phyloP scores from a whole-genome alignment of 2,329 filamentous ascomycete genomes.

The Fusarium sp. region DNA sequence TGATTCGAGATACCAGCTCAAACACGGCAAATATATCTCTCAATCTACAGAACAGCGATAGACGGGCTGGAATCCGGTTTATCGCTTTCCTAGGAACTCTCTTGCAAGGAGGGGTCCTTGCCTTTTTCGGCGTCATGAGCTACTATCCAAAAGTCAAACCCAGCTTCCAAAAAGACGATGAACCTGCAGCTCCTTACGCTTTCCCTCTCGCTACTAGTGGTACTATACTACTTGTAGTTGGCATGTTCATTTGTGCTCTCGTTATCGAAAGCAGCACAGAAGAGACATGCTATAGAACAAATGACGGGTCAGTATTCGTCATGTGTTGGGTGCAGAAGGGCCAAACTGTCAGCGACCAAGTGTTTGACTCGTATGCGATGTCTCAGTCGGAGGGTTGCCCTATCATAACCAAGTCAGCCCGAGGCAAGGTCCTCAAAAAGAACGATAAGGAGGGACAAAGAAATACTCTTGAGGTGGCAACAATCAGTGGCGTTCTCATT shows the following conservation, averaged over 20 bases:
- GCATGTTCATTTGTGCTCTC: conserved; percentile 49
- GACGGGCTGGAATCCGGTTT: too few relatives aligned
- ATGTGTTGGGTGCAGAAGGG: conserved; percentile 50
- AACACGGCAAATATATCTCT: too few relatives aligned
- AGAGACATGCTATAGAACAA: conserved; percentile 2
- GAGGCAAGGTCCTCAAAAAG: too few relatives aligned
- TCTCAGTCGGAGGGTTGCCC: too few relatives aligned
- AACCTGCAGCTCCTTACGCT: neutral
- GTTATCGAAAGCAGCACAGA: conserved; percentile 52
- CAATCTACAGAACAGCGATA: too few relatives aligned
- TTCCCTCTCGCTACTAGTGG: conserved; percentile 46
- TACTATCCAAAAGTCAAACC: conserved; percentile 10
- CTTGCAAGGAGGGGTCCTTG: conserved; percentile 43
- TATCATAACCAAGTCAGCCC: too few relatives aligned
- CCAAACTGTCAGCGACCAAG: conserved; percentile 46
- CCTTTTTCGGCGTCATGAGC: conserved; percentile 22
- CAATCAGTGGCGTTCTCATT: too few relatives aligned
- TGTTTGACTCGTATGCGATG: conserved; percentile 27
- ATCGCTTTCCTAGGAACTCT: conserved; percentile 13
- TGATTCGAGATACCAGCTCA: too few relatives aligned
- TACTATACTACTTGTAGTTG: conserved; percentile 44
- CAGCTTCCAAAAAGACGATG: conserved; percentile 6
- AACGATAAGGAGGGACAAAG: too few relatives aligned
- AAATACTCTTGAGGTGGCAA: too few relatives aligned
- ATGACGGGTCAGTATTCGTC: too few relatives aligned